phyloP scores from a whole-genome alignment of 2,329 filamentous ascomycete species.

The Fusarium sp. region DNA sequence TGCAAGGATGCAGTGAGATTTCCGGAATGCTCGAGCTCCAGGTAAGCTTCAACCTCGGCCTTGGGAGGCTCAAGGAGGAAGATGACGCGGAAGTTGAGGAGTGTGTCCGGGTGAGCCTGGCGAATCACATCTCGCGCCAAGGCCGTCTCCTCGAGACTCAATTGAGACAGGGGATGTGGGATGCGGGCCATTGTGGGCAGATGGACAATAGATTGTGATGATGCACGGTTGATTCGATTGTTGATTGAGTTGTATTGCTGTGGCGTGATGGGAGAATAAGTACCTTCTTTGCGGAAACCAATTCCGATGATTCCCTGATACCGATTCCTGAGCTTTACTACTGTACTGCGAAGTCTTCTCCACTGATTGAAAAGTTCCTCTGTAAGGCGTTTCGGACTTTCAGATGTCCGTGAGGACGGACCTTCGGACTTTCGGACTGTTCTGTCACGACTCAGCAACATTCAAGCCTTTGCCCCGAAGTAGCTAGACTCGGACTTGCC shows the following conservation, averaged over 20 bases:
- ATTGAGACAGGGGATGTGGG: slow-evolving; percentile 49
- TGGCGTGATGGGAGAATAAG: neutral
- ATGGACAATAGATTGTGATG: neutral
- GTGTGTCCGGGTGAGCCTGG: slow-evolving; percentile 42
- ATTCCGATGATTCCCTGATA: neutral
- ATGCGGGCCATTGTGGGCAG: neutral
- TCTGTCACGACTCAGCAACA: neutral
- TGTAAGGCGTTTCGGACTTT: neutral
- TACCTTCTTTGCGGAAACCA: neutral
- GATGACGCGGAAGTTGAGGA: slow-evolving; percentile 61
- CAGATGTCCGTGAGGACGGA: neutral
- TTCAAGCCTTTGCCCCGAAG: neutral
- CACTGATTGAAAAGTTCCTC: neutral
- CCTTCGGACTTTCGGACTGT: neutral
- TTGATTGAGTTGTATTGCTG: neutral
- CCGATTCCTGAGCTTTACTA: neutral
- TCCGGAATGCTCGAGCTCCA: slow-evolving; percentile 56
- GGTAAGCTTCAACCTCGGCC: slow-evolving; percentile 56
- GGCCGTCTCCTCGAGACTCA: slow-evolving; percentile 47
- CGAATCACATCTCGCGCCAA: slow-evolving; percentile 51
- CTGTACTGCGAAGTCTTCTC: neutral
- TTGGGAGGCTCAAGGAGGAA: slow-evolving; percentile 65
- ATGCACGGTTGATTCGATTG: neutral
- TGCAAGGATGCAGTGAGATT: slow-evolving; percentile 42
- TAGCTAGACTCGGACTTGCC: neutral